Base-by-base conservation (phyloP, 768 basidiomycete genomes). In the Rhizopogon rudus region DNA sequence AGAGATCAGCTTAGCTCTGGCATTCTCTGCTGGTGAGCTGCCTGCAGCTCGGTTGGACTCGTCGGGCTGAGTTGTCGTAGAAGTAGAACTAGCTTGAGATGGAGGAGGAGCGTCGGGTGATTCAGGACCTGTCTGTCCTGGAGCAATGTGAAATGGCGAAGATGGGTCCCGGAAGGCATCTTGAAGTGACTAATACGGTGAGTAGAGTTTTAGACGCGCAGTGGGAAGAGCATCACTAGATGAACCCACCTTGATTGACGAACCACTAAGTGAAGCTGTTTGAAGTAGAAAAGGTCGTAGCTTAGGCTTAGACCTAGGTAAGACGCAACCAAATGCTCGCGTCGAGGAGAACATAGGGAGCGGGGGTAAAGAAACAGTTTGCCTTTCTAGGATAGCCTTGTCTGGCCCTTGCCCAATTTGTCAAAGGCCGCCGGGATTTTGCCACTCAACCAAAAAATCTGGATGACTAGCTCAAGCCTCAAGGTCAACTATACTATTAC, bases 61-160 rank as follows among this genome's bases (percentile, higher is more conserved):
- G 44, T 25, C 49, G 48, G 35, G 37, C 20, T 49, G 48, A 22
- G 20, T 17, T 20, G 5, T 13, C 35, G 35, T 37, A 10, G 48
- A 14, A 10, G 48, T 6, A 10, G 33, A 20, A 22, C 22, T 13
- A 0, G 12, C 14, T 9, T 51, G 53, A 22, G 54, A 44, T 40
- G 29, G 29, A 3, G 67, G 61, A 17, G 60, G 58, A 39, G 78
- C 77, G 55, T 86, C 80, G 5, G 84, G 82, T 0, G 81, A 81
- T 2, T 75, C 77, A 40, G 86, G 87, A 1, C 86, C 86, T 57
- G 69, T 66, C 12, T 77, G 72, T 7, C 86, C 84, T 28, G 82
- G 82, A 2, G 81, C 72, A 45, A 87, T 73, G 57, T 86, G 74
- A 61, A 79, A 88, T n/a, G 86, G 86, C 2, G 85, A 86, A 1